These are phyloP conservation scores for Mycena amicta DNA, from an alignment of 768 basidiomycete genomes.

Conservation along the genomic window DNA sequence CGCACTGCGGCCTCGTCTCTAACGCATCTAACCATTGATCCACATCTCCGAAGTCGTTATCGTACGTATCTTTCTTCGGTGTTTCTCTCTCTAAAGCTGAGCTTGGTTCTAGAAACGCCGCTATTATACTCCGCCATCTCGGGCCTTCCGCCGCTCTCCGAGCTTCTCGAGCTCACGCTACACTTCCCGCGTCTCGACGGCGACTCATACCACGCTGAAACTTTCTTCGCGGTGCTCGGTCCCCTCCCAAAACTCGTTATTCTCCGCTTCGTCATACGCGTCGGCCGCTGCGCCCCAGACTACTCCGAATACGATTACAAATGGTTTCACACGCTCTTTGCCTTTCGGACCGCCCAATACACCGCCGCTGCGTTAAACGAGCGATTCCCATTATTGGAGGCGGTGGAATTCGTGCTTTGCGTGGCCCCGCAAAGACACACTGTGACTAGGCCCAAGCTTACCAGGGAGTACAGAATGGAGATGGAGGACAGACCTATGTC, in stretches of 20 bases:
- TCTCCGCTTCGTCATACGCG: not conserved
- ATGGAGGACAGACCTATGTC: not conserved
- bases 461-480: not conserved
- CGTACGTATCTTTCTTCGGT: not conserved
- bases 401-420: not conserved
- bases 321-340: not conserved
- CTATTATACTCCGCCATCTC: not conserved
- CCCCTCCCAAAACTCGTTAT: not conserved
- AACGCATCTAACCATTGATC: not conserved
- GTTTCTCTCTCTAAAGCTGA: not conserved
- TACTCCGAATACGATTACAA: not conserved
- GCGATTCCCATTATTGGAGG: not conserved
- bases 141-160: not conserved
- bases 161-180: not conserved
- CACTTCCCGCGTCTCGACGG: not conserved
- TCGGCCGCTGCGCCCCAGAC: not conserved
- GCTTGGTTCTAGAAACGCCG: not conserved
- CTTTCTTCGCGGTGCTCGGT: not conserved
- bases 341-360: not conserved
- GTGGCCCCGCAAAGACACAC: not conserved
- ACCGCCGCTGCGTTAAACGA: not conserved
- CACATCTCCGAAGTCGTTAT: not conserved
- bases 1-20: not conserved
- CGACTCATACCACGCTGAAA: not conserved
- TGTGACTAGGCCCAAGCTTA: not conserved